Evolutionary conservation across 352 stramenopile species (phyloP).

Genomic region (Globisporangium splendens): DNA sequence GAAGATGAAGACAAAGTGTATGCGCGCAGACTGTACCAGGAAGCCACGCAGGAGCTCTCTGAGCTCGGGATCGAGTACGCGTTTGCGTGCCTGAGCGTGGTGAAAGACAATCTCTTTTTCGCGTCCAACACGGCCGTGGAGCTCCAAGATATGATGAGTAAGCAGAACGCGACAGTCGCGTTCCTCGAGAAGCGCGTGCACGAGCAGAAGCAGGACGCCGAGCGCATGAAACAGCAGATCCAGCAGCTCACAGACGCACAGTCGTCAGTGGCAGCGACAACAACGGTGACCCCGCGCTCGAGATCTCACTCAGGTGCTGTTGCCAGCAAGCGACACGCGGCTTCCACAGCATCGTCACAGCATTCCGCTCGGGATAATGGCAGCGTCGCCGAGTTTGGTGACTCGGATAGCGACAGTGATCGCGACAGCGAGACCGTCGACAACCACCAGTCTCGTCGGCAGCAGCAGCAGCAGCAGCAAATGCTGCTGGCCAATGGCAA

Average conservation of each 20-base stretch:
- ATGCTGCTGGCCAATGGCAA: not conserved
- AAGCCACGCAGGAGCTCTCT: constrained; percentile 35
- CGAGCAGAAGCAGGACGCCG: constrained; percentile 55
- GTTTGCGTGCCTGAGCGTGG: constrained; percentile 45
- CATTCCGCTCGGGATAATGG: constrained; percentile 1
- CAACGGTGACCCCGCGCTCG: constrained; percentile 16
- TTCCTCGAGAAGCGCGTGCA: constrained; percentile 50
- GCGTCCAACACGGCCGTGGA: constrained; percentile 56
- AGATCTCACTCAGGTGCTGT: constrained; percentile 27
- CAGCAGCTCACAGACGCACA: constrained; percentile 22
- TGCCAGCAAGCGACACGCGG: constrained; percentile 1
- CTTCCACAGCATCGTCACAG: not conserved
- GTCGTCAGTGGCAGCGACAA: constrained; percentile 1
- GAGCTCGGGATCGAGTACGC: constrained; percentile 41
- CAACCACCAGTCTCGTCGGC: constrained; percentile 20
- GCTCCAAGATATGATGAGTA: constrained; percentile 53
- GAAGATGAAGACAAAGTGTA: constrained; percentile 19
- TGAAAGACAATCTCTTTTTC: constrained; percentile 75
- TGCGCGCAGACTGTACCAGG: constrained; percentile 25
- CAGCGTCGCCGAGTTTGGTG: constrained; percentile 11
- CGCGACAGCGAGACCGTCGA: constrained; percentile 10
- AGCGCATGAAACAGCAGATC: constrained; percentile 46
- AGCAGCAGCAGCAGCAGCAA: constrained; percentile 12
- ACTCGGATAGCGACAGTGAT: constrained; percentile 58
- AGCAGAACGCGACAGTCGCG: constrained; percentile 49